phyloP scores from a whole-genome alignment of 2,329 filamentous ascomycete genomes.

The Calonectria naviculata region DNA sequence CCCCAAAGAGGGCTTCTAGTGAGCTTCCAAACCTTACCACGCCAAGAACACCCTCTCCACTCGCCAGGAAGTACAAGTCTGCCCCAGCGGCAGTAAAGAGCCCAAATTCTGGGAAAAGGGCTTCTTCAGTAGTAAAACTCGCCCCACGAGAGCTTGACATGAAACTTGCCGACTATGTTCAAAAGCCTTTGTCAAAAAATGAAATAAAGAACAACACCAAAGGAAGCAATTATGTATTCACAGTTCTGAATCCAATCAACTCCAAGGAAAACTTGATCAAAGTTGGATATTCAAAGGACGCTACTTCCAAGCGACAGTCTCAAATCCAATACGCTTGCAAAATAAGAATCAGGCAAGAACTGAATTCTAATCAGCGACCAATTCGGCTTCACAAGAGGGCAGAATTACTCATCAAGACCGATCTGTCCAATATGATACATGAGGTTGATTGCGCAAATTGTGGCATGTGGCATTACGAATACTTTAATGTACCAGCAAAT shows the following conservation, averaged over 20 bases:
- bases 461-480: background rate
- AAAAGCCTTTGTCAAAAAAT: background rate
- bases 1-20: background rate
- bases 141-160: background rate
- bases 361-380: background rate
- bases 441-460: background rate
- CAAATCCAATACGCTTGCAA: background rate
- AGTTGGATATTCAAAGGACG: background rate
- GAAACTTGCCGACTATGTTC: background rate
- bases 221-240: constrained; percentile 5
- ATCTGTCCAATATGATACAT: background rate
- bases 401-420: background rate
- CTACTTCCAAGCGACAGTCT: background rate
- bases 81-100: background rate
- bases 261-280: background rate
- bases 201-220: background rate
- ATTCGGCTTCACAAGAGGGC: background rate
- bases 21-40: background rate
- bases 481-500: background rate
- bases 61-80: background rate
- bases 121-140: background rate
- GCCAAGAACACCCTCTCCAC: background rate
- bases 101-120: background rate
- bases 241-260: background rate
- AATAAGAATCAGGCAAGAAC: background rate